A percentile compares a stretch with the other conserved stretches of the same genome.
Conservation (phyloP, 257 asterid species). For the Petunia secreta region DNA sequence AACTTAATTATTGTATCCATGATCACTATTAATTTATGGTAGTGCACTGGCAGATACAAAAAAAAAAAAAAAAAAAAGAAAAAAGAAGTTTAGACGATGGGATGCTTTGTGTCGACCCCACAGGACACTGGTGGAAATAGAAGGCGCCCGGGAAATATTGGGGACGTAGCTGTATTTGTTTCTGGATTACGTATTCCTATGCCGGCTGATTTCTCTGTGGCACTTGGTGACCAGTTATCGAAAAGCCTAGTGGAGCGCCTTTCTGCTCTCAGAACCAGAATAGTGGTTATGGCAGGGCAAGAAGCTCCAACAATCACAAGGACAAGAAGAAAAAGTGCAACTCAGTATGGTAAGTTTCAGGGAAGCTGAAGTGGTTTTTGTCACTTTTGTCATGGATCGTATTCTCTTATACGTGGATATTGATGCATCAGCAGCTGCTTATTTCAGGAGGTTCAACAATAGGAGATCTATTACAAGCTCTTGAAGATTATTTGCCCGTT, state of each 20-base stretch:
- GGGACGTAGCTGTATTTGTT: constrained; percentile 86
- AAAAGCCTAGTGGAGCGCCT: constrained; percentile 79
- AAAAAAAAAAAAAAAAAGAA: not conserved
- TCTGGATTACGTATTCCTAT: constrained; percentile 93
- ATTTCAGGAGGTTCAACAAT: constrained; percentile 86
- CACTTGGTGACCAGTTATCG: constrained; percentile 58
- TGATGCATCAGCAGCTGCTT: constrained; percentile 47
- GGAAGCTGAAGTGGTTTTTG: not conserved
- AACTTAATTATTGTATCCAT: constrained; percentile 18
- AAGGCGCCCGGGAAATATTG: constrained; percentile 87
- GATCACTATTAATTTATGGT: constrained; percentile 26
- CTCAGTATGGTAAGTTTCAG: constrained; percentile 80
- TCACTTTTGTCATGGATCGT: not conserved
- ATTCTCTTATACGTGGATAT: constrained; percentile 23
- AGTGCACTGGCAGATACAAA: constrained; percentile 39
- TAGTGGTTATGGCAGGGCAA: constrained; percentile 94
- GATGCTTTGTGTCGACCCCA: constrained; percentile 79
- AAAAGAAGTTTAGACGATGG: constrained; percentile 56
- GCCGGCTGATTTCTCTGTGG: constrained; percentile 70
- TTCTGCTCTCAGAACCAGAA: constrained; percentile 90
- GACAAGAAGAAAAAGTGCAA: constrained; percentile 79
- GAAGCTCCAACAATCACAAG: constrained; percentile 93
- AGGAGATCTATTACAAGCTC: constrained; percentile 93
- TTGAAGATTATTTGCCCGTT: constrained; percentile 91
- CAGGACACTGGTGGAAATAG: constrained; percentile 75